Conservation (phyloP, 805 yeast genomes). For the Sugiyamaella valdiviana region DNA sequence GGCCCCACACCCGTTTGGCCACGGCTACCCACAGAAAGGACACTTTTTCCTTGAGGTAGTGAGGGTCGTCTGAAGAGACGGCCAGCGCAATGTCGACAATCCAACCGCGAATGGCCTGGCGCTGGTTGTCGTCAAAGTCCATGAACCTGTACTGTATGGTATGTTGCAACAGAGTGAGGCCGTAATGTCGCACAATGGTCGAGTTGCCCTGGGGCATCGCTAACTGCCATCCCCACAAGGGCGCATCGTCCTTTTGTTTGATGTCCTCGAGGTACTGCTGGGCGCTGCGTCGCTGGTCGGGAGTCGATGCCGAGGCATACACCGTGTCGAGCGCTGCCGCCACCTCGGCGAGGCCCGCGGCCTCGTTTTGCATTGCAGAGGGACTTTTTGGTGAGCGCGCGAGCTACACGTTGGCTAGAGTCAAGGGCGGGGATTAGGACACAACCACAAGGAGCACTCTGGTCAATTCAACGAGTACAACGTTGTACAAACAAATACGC, state of each 20-base stretch:
- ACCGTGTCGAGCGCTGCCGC: constrained; percentile 60
- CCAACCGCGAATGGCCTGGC: constrained; percentile 73
- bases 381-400: no score
- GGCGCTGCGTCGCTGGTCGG: constrained; percentile 43
- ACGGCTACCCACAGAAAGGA: constrained; percentile 88
- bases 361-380: constrained; percentile 11
- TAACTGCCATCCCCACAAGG: constrained; percentile 86
- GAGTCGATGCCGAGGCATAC: constrained; percentile 30
- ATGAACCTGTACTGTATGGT: constrained; percentile 54
- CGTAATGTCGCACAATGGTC: constrained; percentile 81
- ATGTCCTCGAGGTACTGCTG: constrained; percentile 67
- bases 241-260: constrained; percentile 74
- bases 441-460: no score
- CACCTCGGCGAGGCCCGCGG: constrained; percentile 61
- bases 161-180: constrained; percentile 69
- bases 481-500: no score
- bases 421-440: no score
- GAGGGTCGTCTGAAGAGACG: constrained; percentile 65
- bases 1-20: constrained; percentile 90
- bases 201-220: constrained; percentile 60
- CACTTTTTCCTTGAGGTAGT: constrained; percentile 80
- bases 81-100: constrained; percentile 67
- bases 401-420: background rate
- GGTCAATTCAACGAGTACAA: no score
- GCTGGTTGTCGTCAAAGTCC: constrained; percentile 52